Conservation (phyloP, 305 asterid species). For the Solanum hybrid region DNA sequence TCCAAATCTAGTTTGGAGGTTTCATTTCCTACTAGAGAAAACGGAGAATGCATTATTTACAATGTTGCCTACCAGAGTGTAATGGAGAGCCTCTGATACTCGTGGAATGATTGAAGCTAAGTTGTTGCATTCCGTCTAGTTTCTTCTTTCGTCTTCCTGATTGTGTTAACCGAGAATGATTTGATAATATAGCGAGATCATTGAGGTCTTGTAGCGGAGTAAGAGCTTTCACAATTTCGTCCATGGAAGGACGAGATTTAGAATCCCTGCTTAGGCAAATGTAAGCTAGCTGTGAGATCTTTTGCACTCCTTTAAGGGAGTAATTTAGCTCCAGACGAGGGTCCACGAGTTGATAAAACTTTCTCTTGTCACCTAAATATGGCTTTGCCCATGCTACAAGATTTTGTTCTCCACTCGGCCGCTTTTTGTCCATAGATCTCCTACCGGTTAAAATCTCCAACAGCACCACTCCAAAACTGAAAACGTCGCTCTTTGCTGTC, state of each 20-base stretch:
- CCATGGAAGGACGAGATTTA: constrained; percentile 83
- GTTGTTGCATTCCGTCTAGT: constrained; percentile 36
- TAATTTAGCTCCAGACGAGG: constrained; percentile 79
- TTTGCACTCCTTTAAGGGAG: constrained; percentile 78
- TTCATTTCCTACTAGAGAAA: constrained; percentile 1
- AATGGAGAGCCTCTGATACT: constrained; percentile 38
- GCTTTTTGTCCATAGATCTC: constrained; percentile 86
- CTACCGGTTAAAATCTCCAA: constrained; percentile 79
- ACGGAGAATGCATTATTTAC: constrained; percentile 22
- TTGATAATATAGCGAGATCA: constrained; percentile 66
- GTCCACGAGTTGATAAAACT: constrained; percentile 74
- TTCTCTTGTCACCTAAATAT: constrained; percentile 72
- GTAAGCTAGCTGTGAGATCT: constrained; percentile 58
- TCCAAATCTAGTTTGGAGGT: constrained; percentile 1
- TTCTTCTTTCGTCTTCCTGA: constrained; percentile 54
- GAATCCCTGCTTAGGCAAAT: constrained; percentile 71
- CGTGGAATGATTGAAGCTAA: constrained; percentile 36
- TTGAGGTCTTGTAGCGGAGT: constrained; percentile 63
- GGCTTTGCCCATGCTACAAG: constrained; percentile 90
- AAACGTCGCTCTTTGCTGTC: constrained; percentile 85
- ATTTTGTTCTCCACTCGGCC: constrained; percentile 85
- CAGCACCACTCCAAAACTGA: constrained; percentile 88
- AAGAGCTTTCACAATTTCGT: constrained; percentile 66
- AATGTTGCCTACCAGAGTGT: constrained; percentile 36
- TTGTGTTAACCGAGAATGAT: constrained; percentile 53